phyloP scores from a whole-genome alignment of 176 grass and related monocot species.

The Phoenix roebelenii region DNA sequence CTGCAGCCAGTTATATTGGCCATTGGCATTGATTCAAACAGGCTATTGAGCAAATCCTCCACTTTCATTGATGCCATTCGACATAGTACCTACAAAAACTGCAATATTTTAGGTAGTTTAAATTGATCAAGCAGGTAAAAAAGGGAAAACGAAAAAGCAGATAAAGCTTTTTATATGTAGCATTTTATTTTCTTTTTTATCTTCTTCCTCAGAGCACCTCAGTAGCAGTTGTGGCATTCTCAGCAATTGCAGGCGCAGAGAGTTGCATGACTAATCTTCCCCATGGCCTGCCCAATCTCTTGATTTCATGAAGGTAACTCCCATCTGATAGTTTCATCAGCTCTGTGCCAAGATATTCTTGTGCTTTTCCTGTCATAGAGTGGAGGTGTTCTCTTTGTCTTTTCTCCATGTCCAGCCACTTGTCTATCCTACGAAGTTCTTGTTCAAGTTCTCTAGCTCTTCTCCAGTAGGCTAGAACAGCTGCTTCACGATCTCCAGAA shows the following conservation, averaged over 20 bases:
- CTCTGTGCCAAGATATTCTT: not conserved
- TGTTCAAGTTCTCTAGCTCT: constrained; percentile 28
- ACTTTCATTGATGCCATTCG: constrained; percentile 33
- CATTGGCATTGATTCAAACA: constrained; percentile 37
- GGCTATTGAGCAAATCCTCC: constrained; percentile 23
- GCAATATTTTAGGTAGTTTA: too few species aligned
- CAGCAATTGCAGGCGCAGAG: constrained; percentile 27
- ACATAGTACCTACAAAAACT: constrained; percentile 29
- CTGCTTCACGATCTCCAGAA: not conserved
- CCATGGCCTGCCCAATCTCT: constrained; percentile 29
- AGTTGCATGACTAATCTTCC: constrained; percentile 46
- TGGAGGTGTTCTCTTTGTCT: not conserved
- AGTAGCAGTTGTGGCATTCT: constrained; percentile 21
- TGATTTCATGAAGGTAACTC: constrained; percentile 42
- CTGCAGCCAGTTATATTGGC: constrained; percentile 25
- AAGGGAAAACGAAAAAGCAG: too few species aligned
- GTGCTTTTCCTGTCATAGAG: not conserved
- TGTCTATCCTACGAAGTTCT: constrained; percentile 27
- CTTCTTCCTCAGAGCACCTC: constrained; percentile 24
- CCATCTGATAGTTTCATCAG: constrained; percentile 31
- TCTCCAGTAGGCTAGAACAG: not conserved
- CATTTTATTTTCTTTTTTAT: too few species aligned
- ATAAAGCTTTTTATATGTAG: too few species aligned
- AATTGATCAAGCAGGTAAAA: too few species aligned
- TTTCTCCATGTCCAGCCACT: not conserved